These are phyloP conservation scores for Xylaria longipes DNA, from an alignment of 495 filamentous ascomycete species.

Conservation along the genomic window DNA sequence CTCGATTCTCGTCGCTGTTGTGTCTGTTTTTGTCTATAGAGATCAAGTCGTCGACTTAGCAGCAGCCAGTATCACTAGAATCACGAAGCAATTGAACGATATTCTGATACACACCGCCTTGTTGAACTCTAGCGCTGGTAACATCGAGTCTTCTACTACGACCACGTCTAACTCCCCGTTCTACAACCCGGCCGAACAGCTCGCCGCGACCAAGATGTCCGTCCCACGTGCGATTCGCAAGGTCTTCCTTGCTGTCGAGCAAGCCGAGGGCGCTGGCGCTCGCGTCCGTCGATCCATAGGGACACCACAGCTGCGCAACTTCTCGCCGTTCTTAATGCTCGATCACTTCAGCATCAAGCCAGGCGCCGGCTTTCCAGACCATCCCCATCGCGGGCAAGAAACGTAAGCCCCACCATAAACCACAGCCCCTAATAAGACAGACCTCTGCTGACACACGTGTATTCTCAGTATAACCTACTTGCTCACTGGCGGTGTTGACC, in stretches of 20 bases:
- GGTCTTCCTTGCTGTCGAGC: conserved; percentile 82
- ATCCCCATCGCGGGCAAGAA: conserved; percentile 50
- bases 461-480: conserved; percentile 79
- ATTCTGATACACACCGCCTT: background rate
- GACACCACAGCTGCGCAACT: conserved; percentile 80
- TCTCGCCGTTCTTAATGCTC: conserved; percentile 96
- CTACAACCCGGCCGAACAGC: conserved; percentile 36
- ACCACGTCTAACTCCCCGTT: conserved; percentile 31
- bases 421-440: background rate
- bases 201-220: conserved; percentile 61
- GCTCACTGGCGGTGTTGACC: conserved; percentile 81
- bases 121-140: conserved; percentile 21
- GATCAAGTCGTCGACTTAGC: conserved; percentile 39
- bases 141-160: conserved; percentile 16
- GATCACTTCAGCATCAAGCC: conserved; percentile 87
- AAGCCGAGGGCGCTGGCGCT: conserved; percentile 89
- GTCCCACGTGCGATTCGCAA: conserved; percentile 77
- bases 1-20: conserved; percentile 47
- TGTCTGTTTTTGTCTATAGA: conserved; percentile 43
- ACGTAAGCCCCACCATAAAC: conserved; percentile 21
- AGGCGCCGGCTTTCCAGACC: conserved; percentile 88
- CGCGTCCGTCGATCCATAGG: conserved; percentile 89
- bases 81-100: conserved; percentile 32
- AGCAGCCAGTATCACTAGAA: conserved; percentile 30
- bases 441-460: conserved; percentile 6